Conservation (phyloP, 2,329 filamentous ascomycete genomes). For the Monilinia polystroma region DNA sequence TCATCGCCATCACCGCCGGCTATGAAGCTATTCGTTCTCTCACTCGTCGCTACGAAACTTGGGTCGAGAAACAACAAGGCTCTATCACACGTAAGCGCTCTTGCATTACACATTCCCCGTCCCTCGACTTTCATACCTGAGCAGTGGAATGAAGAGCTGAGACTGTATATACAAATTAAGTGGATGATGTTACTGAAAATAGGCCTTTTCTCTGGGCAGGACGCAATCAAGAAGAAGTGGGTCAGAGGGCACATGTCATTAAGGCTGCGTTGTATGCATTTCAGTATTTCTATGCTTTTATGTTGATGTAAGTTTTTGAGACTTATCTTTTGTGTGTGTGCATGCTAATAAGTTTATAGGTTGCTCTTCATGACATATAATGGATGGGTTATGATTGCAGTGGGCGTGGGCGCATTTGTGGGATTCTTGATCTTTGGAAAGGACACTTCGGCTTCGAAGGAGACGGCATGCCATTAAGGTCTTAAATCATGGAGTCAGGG, state of each 20-base stretch:
- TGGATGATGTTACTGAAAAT: slow-evolving; percentile 54
- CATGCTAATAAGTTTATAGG: slow-evolving; percentile 52
- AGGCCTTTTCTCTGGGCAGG: slow-evolving; percentile 69
- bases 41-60: slow-evolving; percentile 73
- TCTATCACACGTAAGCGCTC: slow-evolving; percentile 37
- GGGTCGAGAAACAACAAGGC: slow-evolving; percentile 31
- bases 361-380: slow-evolving; percentile 99
- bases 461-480: slow-evolving; percentile 80
- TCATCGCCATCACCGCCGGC: slow-evolving; percentile 81
- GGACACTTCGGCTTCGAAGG: slow-evolving; percentile 69
- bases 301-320: slow-evolving; percentile 81
- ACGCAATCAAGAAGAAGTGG: slow-evolving; percentile 61
- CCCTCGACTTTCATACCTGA: slow-evolving; percentile 24
- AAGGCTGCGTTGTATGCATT: slow-evolving; percentile 84
- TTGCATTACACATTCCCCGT: slow-evolving; percentile 16
- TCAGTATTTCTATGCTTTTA: slow-evolving; percentile 98
- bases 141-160: slow-evolving; percentile 34
- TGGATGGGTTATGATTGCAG: slow-evolving; percentile 92
- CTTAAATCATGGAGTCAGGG: not conserved
- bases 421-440: slow-evolving; percentile 83
- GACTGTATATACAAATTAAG: slow-evolving; percentile 26
- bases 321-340: not conserved
- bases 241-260: slow-evolving; percentile 69
- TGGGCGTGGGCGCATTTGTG: slow-evolving; percentile 82
- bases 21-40: slow-evolving; percentile 85